Base-by-base conservation (phyloP, 78 protist species). In the Chrysochromulina parva region DNA sequence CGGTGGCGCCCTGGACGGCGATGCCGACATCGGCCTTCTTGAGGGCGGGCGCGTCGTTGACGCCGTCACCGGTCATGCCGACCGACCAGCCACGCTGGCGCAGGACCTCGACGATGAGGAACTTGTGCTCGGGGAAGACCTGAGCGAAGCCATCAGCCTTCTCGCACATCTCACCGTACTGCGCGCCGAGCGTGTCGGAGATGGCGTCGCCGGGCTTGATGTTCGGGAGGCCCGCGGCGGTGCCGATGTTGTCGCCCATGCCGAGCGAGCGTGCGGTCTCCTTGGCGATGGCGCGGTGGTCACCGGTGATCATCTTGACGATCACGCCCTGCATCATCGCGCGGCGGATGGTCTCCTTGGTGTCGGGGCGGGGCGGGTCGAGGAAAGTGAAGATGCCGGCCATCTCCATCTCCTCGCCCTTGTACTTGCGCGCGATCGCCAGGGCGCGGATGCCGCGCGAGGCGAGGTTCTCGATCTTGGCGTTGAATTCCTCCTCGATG, bases 11-110 rank as follows among this genome's bases (percentile, higher is more conserved):
- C 38, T 38, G 99, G 99, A 98, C 98, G 55, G 99, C 99, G 19
- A 97, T 89, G 28, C 99, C 99, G 13, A 98, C 90, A 87, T 98
- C 97, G 0, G 99, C 98, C 54, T 84, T 38, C 22, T 16, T 88
- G 54, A 92, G 85, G 1, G 99, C 99, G 1, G 99, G 98, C n/a
- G 98, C 93, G 67, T 98, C 99, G 88, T 98, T 97, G 80, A 97
- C 99, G 62, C 99, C 99, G 93, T 98, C 99, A 38, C 99, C 99
- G 2, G 94, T 93, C 94, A 89, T 95, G 62, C 93, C 93, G 50
- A 78, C 92, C 19, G 87, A 81, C 52, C 48, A 86, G 38, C 52
- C 24, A 38, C 20, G 76, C 48, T 3, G 48, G 93, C 94, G 88
- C 66, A 94, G 89, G 38, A 86, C 47, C 48, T 90, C 93, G 38